phyloP scores from a whole-genome alignment of 768 basidiomycete species.

The Ramaria rubella region DNA sequence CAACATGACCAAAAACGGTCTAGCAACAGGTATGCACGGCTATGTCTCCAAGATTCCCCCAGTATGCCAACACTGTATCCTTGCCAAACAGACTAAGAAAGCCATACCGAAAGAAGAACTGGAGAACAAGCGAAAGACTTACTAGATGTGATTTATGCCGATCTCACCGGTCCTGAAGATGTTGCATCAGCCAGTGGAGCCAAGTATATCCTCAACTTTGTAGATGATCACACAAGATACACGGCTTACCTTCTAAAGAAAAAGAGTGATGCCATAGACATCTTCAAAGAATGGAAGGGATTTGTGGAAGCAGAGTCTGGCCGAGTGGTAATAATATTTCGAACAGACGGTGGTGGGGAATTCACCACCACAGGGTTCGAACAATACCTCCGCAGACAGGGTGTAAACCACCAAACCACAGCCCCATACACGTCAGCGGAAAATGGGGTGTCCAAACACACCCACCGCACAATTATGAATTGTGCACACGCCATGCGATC shows the following conservation, averaged over 20 bases:
- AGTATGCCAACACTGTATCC: slow-evolving; percentile 30
- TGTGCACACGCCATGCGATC: slow-evolving; percentile 26
- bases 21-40: slow-evolving; percentile 21
- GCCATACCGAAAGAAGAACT: slow-evolving; percentile 25
- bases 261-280: too few relatives aligned
- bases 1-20: slow-evolving; percentile 10
- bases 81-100: slow-evolving; percentile 31
- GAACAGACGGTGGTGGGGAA: slow-evolving; percentile 11
- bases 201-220: neutral
- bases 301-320: slow-evolving; percentile 1
- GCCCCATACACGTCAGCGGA: slow-evolving; percentile 32
- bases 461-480: slow-evolving; percentile 30
- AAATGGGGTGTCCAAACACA: slow-evolving; percentile 31
- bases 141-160: too few relatives aligned
- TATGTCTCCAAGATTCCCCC: slow-evolving; percentile 17
- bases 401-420: slow-evolving; percentile 12
- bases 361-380: slow-evolving; percentile 9
- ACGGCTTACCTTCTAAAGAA: neutral
- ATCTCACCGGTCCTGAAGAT: too few relatives aligned
- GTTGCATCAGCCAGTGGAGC: too few relatives aligned
- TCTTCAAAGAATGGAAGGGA: slow-evolving; percentile 6
- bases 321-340: neutral
- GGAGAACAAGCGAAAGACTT: slow-evolving; percentile 19
- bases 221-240: neutral
- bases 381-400: slow-evolving; percentile 3